phyloP scores from a whole-genome alignment of 2,329 filamentous ascomycete genomes.

The Neobulgaria alba region DNA sequence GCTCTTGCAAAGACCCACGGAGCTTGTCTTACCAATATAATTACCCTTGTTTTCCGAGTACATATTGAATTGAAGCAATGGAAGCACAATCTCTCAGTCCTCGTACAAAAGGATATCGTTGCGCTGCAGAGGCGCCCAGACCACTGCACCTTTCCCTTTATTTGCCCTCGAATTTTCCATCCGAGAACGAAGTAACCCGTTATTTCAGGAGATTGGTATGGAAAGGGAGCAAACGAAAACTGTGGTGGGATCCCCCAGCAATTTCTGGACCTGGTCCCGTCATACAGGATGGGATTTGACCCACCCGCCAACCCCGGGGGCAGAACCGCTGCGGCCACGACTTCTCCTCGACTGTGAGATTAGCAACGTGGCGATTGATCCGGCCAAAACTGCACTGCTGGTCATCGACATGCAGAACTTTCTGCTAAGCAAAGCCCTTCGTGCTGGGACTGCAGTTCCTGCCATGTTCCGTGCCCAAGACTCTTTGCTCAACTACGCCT shows the following conservation, averaged over 20 bases:
- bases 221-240: no score
- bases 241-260: not conserved
- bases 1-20: no score
- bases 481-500: not conserved
- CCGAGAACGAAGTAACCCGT: no score
- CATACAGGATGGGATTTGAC: conserved; percentile 1
- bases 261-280: conserved; percentile 2
- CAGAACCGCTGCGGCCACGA: not conserved
- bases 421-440: not conserved
- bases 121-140: no score
- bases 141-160: no score
- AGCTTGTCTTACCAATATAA: no score
- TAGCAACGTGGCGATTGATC: conserved; percentile 1
- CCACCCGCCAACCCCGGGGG: conserved; percentile 1
- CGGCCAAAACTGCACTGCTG: not conserved
- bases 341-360: not conserved
- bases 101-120: no score
- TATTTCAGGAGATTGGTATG: no score
- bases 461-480: not conserved
- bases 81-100: no score
- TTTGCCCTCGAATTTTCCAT: no score
- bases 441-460: not conserved
- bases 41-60: no score
- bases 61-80: no score
- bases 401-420: conserved; percentile 1